phyloP scores from a whole-genome alignment of 1,139 yeast species.

The Kurtzmaniella quercitrusa region DNA sequence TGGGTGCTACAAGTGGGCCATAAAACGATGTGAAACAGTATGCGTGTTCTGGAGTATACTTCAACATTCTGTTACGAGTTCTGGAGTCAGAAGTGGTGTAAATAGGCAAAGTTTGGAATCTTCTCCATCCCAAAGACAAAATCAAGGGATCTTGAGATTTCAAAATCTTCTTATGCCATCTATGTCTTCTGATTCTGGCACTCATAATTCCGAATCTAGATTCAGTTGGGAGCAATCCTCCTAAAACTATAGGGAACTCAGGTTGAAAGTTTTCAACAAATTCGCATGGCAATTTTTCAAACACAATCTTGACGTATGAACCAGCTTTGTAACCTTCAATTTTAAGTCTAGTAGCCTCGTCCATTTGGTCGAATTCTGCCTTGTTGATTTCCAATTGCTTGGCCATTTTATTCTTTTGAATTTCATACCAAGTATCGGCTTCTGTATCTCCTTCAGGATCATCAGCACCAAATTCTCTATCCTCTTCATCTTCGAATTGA shows the following conservation, averaged over 20 bases:
- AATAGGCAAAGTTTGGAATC: conserved; percentile 94
- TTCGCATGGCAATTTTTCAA: conserved; percentile 84
- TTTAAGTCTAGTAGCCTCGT: conserved; percentile 65
- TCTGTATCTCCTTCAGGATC: conserved; percentile 72
- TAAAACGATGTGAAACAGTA: conserved; percentile 95
- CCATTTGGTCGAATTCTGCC: conserved; percentile 71
- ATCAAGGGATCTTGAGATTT: conserved; percentile 96
- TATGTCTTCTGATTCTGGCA: conserved; percentile 92
- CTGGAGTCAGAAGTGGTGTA: conserved; percentile 96
- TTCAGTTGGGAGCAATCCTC: conserved; percentile 88
- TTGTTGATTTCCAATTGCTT: conserved; percentile 93
- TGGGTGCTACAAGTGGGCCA: conserved; percentile 96
- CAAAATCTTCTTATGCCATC: conserved; percentile 97
- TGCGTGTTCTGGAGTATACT: conserved; percentile 97
- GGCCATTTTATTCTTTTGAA: conserved; percentile 94
- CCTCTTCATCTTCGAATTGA: conserved; percentile 91
- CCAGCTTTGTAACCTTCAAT: conserved; percentile 95
- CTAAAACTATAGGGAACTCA: conserved; percentile 76
- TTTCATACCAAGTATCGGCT: conserved; percentile 95
- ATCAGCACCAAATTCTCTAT: conserved; percentile 67
- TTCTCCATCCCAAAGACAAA: conserved; percentile 93
- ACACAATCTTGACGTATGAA: conserved; percentile 85
- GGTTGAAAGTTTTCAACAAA: conserved; percentile 86
- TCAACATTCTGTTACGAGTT: conserved; percentile 95
- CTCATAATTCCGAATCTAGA: conserved; percentile 90